Conservation (phyloP, 108 stramenopile genomes). For the Pseudonitzschia pungens region DNA sequence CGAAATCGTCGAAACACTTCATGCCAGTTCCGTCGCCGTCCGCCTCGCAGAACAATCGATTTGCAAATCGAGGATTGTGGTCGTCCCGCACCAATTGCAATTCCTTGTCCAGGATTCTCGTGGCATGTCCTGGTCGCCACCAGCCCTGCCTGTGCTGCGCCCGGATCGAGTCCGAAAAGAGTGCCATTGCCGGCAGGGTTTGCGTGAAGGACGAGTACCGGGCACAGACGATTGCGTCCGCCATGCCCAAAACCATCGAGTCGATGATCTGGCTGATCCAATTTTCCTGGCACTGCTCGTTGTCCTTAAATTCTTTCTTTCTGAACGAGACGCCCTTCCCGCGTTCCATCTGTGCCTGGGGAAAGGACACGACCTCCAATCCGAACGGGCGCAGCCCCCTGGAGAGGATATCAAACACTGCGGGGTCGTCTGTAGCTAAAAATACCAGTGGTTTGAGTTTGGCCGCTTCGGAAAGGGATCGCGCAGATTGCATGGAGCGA, state of each 20-base stretch:
- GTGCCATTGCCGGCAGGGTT: conserved; percentile 41
- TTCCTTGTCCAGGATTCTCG: neutral
- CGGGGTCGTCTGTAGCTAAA: conserved; percentile 36
- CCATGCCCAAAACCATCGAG: conserved; percentile 40
- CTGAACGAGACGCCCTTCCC: conserved; percentile 16
- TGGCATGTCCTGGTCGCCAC: neutral
- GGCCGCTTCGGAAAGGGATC: neutral
- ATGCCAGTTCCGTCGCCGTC: neutral
- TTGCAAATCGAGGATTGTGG: neutral
- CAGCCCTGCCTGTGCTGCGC: neutral
- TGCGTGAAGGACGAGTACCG: conserved; percentile 51
- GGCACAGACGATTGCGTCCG: conserved; percentile 50
- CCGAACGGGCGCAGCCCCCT: conserved; percentile 15
- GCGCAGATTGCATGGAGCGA: neutral
- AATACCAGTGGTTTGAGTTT: conserved; percentile 42
- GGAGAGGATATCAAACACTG: neutral
- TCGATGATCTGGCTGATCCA: conserved; percentile 40
- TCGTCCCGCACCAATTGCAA: too few species aligned
- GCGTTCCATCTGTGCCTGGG: neutral
- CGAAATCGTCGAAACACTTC: neutral
- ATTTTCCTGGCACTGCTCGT: conserved; percentile 16
- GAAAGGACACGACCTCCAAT: conserved; percentile 23
- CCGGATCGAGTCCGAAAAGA: neutral
- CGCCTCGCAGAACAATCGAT: neutral
- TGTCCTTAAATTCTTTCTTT: neutral